These are phyloP conservation scores for Sporothrix sp. DNA, from an alignment of 2,329 filamentous ascomycete genomes.

Conservation along the genomic window DNA sequence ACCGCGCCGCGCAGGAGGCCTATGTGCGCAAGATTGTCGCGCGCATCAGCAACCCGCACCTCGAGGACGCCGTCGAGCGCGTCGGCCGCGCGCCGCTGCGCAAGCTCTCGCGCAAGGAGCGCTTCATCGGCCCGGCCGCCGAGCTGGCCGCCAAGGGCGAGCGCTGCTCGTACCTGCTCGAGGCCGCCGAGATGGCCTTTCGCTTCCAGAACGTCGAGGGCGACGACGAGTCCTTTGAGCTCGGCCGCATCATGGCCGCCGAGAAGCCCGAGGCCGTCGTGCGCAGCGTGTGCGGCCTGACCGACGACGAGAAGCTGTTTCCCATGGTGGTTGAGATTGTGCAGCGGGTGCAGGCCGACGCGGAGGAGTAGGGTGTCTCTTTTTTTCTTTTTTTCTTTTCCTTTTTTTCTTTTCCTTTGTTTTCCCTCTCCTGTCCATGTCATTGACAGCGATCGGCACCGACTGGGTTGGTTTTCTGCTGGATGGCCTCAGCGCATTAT, in stretches of 20 bases:
- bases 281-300: constrained; percentile 70
- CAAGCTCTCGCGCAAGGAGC: constrained; percentile 90
- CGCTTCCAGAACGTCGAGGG: constrained; percentile 91
- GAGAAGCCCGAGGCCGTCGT: constrained; percentile 66
- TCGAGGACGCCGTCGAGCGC: constrained; percentile 88
- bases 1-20: constrained; percentile 61
- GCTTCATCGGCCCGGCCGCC: constrained; percentile 84
- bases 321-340: constrained; percentile 66
- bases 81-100: constrained; percentile 90
- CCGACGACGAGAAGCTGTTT: constrained; percentile 67
- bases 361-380: constrained; percentile 19
- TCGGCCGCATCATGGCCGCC: constrained; percentile 75
- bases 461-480: no score
- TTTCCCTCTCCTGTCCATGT: not conserved
- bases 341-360: constrained; percentile 67
- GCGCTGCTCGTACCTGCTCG: constrained; percentile 63
- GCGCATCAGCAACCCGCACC: constrained; percentile 85
- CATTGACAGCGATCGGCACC: no score
- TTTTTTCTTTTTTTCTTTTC: not conserved
- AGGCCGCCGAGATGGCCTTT: constrained; percentile 82
- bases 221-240: constrained; percentile 79
- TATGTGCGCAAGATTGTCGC: constrained; percentile 90
- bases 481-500: no score
- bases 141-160: constrained; percentile 77
- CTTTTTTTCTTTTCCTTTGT: not conserved